Evolutionary conservation across 1,139 yeast genomes (phyloP).

Genomic region (Candida smagusa): DNA sequence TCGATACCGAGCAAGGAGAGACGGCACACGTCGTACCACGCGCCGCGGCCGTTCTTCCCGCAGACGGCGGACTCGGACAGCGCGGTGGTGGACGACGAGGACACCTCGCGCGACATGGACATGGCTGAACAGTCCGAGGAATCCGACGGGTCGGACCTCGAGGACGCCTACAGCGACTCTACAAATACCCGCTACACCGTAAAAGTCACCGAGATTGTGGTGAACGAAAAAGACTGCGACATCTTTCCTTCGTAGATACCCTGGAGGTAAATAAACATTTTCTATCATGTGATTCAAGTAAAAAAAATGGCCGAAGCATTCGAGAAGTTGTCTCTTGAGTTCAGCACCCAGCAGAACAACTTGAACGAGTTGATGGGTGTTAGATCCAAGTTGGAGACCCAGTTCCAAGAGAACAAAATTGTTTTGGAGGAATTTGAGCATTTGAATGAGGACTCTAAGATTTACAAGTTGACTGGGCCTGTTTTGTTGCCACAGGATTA

Average conservation of each 20-base stretch:
- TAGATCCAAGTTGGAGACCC: conserved; percentile 73
- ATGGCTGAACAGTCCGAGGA: conserved; percentile 11
- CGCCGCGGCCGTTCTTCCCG: conserved; percentile 23
- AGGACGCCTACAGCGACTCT: conserved; percentile 22
- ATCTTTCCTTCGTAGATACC: conserved; percentile 12
- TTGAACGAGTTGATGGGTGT: conserved; percentile 51
- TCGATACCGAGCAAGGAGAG: conserved; percentile 12
- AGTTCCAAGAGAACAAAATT: conserved; percentile 84
- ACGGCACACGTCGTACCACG: conserved; percentile 35
- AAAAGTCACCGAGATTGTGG: conserved; percentile 51
- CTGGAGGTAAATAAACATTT: neutral
- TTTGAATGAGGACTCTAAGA: conserved; percentile 60
- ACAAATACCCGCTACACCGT: conserved; percentile 36
- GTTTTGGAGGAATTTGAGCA: conserved; percentile 77
- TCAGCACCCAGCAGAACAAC: conserved; percentile 32
- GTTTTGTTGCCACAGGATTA: conserved; percentile 86
- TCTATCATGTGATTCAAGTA: neutral
- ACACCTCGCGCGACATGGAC: conserved; percentile 14
- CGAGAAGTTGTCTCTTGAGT: conserved; percentile 40
- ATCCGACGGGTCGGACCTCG: conserved; percentile 6
- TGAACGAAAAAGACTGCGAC: conserved; percentile 33
- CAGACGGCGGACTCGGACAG: conserved; percentile 10
- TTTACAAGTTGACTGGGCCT: conserved; percentile 89
- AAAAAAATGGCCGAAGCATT: conserved; percentile 21
- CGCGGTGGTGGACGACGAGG: conserved; percentile 17